These are phyloP conservation scores for Cupressus sempervirens DNA, from an alignment of 75 land plant genomes.

Conservation along the genomic window DNA sequence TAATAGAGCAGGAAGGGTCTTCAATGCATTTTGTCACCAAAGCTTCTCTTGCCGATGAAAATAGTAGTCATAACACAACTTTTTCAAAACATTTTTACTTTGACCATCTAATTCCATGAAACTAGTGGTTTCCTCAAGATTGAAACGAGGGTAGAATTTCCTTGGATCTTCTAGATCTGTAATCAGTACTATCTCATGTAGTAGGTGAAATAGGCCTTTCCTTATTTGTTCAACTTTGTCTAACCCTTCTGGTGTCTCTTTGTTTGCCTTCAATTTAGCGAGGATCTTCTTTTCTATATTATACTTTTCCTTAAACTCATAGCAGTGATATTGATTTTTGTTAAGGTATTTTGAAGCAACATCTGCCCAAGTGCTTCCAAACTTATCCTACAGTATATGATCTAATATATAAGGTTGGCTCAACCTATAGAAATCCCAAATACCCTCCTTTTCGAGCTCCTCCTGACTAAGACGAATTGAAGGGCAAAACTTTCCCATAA, in stretches of 20 bases:
- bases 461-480: conserved; percentile 93
- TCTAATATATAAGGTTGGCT: conserved; percentile 71
- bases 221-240: conserved; percentile 38
- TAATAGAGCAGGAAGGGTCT: conserved; percentile 87
- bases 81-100: conserved; percentile 77
- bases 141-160: conserved; percentile 89
- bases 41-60: conserved; percentile 85
- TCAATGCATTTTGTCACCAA: conserved; percentile 92
- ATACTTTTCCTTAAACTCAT: conserved; percentile 82
- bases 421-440: conserved; percentile 93
- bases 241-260: conserved; percentile 30
- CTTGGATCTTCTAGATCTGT: conserved; percentile 78
- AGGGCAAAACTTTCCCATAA: conserved; percentile 88
- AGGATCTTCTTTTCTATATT: conserved; percentile 82
- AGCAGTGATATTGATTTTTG: conserved; percentile 63
- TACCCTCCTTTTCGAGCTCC: conserved; percentile 90
- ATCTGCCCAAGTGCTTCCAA: conserved; percentile 72
- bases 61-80: conserved; percentile 85
- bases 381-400: conserved; percentile 65
- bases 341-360: conserved; percentile 68
- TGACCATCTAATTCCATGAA: conserved; percentile 87
- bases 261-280: conserved; percentile 30
- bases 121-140: conserved; percentile 79
- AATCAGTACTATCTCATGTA: conserved; percentile 87
- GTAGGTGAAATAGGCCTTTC: conserved; percentile 59